Evolutionary conservation across 1,284 basidiomycete genomes (phyloP), one percentile per base, ranked within the genome.

Genomic region (Rhizoctonia solani): DNA sequence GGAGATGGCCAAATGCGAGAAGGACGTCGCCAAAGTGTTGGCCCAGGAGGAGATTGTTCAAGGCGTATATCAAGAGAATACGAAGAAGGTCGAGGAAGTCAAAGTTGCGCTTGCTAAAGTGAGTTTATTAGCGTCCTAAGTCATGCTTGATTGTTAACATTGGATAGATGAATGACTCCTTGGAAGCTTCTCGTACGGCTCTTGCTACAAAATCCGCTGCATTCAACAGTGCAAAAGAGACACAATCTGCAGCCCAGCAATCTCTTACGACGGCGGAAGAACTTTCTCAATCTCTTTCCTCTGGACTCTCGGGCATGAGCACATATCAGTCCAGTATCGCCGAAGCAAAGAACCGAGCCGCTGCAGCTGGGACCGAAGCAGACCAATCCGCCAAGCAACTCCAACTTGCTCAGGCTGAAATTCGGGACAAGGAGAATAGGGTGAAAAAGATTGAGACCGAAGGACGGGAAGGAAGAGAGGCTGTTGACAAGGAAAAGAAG

Each of bases 251-350:
- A 0, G 82, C 87, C 0, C 83, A 88, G 56, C 80, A 82, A 2
- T 85, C 87, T 27, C 82, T 97, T 3, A 78, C 83, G 25, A 89
- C 87, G 41, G 85, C 89, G 16, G 96, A 99, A 76, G 93, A 95
- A 74, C 88, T 99, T n/a, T 83, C 99, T 0, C 96, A 98, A 76
- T 95, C 93, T 0, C 85, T 99, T 9, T 83, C 96, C 46, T 99
- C 96, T 0, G 97, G 97, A 53, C 86, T 99, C 19, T 89, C 91
- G 0, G 68, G 56, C 34, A 87, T 86, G 5, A 79, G 80, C 42
- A 84, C 86, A 3, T 99, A 98, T 77, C 90, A 98, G 86, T 97
- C 95, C 29, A 95, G 98, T 75, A 85, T 99, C 27, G 92, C 95
- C 1, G 89, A 92, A n/a, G 93, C 95, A 0, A 87, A 87, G 71